These are phyloP conservation scores for Alternaria sp. DNA, from an alignment of 2,329 filamentous ascomycete genomes.

Conservation along the genomic window DNA sequence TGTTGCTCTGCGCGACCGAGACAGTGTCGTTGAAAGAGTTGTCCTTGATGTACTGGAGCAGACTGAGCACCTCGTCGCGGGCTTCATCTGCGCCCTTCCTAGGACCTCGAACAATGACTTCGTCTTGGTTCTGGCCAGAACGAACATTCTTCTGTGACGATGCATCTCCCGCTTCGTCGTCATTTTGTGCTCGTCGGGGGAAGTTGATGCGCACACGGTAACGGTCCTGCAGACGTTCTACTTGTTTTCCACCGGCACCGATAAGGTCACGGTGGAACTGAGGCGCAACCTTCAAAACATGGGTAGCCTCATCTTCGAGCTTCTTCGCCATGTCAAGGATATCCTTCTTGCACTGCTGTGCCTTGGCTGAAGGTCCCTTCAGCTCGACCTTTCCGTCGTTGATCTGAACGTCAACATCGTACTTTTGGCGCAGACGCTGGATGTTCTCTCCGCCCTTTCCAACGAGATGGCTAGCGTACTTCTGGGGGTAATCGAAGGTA, in stretches of 20 bases:
- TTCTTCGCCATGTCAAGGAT: slow-evolving; percentile 81
- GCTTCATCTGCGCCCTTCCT: slow-evolving; percentile 93
- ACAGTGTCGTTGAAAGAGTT: slow-evolving; percentile 82
- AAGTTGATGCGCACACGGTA: slow-evolving; percentile 98
- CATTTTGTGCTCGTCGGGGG: slow-evolving; percentile 73
- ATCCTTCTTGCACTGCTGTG: slow-evolving; percentile 82
- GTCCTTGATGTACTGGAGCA: slow-evolving; percentile 89
- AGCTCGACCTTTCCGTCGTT: slow-evolving; percentile 94
- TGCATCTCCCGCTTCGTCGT: slow-evolving; percentile 73
- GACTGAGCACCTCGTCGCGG: slow-evolving; percentile 86
- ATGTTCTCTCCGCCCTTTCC: slow-evolving; percentile 73
- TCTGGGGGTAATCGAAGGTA: slow-evolving; percentile 92
- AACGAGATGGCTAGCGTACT: slow-evolving; percentile 86
- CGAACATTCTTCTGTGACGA: slow-evolving; percentile 69
- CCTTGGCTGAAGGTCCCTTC: slow-evolving; percentile 94
- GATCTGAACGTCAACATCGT: slow-evolving; percentile 82
- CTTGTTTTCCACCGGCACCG: slow-evolving; percentile 83
- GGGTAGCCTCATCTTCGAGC: slow-evolving; percentile 88
- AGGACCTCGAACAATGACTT: slow-evolving; percentile 89
- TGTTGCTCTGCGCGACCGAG: slow-evolving; percentile 86
- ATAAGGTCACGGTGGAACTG: slow-evolving; percentile 96
- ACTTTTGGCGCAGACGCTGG: slow-evolving; percentile 72
- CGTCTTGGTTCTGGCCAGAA: slow-evolving; percentile 77
- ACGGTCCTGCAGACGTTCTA: slow-evolving; percentile 89
- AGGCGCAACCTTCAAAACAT: slow-evolving; percentile 87